Percentiles rank a stretch among this genome's conserved stretches.
phyloP scores from a whole-genome alignment of 306 rosid species.

The Pyrus bretschneideri region DNA sequence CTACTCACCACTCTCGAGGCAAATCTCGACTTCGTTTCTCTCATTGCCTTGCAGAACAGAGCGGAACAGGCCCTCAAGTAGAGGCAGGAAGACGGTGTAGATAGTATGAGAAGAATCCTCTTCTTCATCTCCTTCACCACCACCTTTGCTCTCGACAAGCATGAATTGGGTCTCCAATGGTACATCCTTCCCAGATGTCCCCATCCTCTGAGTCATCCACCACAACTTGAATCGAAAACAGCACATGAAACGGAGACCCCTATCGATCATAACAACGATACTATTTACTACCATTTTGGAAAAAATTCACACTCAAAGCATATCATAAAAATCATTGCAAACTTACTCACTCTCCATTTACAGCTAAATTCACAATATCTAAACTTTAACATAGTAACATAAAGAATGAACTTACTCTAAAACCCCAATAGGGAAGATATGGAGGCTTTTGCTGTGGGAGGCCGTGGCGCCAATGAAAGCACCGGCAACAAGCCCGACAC shows the following conservation, averaged over 20 bases:
- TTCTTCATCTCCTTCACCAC: slow-evolving; percentile 27
- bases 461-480: slow-evolving; percentile 82
- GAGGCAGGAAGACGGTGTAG: slow-evolving; percentile 91
- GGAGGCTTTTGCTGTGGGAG: slow-evolving; percentile 65
- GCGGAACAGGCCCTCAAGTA: slow-evolving; percentile 86
- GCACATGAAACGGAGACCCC: slow-evolving; percentile 80
- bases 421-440: slow-evolving; percentile 76
- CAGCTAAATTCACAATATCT: not conserved
- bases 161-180: slow-evolving; percentile 95
- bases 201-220: slow-evolving; percentile 99
- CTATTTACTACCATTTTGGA: not conserved
- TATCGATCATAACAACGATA: not conserved
- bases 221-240: slow-evolving; percentile 93
- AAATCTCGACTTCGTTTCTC: slow-evolving; percentile 73
- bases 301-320: not conserved
- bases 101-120: slow-evolving; percentile 38
- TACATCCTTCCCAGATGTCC: slow-evolving; percentile 74
- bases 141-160: slow-evolving; percentile 76
- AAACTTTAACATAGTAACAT: not conserved
- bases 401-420: slow-evolving; percentile 52
- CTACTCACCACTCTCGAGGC: slow-evolving; percentile 93
- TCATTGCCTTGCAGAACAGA: slow-evolving; percentile 91
- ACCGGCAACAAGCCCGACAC: slow-evolving; percentile 61
- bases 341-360: not conserved
- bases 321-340: not conserved